Evolutionary conservation across 2,329 filamentous ascomycete genomes (phyloP).

Genomic region (Sodiomyces alkalinus): DNA sequence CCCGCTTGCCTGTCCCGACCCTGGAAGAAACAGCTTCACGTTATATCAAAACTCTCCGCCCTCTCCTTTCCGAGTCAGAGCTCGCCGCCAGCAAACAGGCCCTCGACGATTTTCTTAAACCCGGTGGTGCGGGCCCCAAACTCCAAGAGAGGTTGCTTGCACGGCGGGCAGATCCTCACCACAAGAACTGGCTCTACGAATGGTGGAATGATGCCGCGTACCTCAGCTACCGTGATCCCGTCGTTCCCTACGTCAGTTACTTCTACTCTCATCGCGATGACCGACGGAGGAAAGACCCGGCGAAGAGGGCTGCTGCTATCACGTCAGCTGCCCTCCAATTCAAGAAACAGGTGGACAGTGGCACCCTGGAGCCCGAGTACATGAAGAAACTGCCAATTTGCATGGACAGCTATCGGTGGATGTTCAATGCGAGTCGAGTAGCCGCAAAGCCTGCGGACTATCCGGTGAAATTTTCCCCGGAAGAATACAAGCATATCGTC

Average conservation of each 20-base stretch:
- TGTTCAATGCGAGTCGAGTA: slow-evolving; percentile 91
- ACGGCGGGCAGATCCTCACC: slow-evolving; percentile 60
- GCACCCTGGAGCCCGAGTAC: slow-evolving; percentile 86
- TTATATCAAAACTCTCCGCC: slow-evolving; percentile 68
- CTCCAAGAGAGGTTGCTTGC: slow-evolving; percentile 81
- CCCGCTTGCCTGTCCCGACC: slow-evolving; percentile 61
- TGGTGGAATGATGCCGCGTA: slow-evolving; percentile 98
- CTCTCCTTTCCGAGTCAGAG: slow-evolving; percentile 54
- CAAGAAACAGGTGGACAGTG: slow-evolving; percentile 77
- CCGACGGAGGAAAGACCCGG: slow-evolving; percentile 69
- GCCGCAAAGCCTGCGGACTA: slow-evolving; percentile 71
- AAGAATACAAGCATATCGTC: slow-evolving; percentile 73
- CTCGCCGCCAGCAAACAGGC: slow-evolving; percentile 63
- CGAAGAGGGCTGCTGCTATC: slow-evolving; percentile 85
- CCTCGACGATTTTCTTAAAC: slow-evolving; percentile 75
- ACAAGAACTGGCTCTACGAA: slow-evolving; percentile 89
- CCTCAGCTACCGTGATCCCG: slow-evolving; percentile 82
- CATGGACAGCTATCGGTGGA: slow-evolving; percentile 97
- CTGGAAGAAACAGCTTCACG: slow-evolving; percentile 69
- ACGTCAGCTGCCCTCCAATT: slow-evolving; percentile 78
- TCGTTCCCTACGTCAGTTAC: slow-evolving; percentile 97
- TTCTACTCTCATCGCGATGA: slow-evolving; percentile 98
- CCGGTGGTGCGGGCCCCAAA: slow-evolving; percentile 67
- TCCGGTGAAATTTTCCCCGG: slow-evolving; percentile 61
- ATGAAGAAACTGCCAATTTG: slow-evolving; percentile 96